These are phyloP conservation scores for Hawksworthiomyces lignivorus DNA, from an alignment of 2,329 filamentous ascomycete genomes.

Conservation along the genomic window DNA sequence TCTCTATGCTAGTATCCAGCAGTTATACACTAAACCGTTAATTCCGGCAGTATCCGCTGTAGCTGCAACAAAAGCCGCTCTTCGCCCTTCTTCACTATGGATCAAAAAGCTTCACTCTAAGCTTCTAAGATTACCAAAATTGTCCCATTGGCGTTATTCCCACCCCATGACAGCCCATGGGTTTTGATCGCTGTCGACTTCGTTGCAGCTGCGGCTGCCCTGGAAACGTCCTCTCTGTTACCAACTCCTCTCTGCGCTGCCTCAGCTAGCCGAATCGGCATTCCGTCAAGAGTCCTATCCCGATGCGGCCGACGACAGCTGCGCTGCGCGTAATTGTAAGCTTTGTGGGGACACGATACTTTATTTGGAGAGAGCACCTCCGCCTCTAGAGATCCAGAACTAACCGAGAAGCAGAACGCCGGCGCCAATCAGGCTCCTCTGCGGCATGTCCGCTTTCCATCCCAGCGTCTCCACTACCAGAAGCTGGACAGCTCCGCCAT, in stretches of 20 bases:
- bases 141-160: background rate
- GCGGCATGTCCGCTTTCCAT: background rate
- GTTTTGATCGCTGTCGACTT: constrained; percentile 3
- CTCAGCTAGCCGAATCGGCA: no score
- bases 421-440: background rate
- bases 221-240: no score
- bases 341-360: no score
- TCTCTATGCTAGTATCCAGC: no score
- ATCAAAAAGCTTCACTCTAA: constrained; percentile 7
- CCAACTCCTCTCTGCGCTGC: background rate
- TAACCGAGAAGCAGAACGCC: no score
- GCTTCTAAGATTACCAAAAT: background rate
- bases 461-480: background rate
- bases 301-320: constrained; percentile 7
- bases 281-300: no score
- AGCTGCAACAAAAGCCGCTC: no score
- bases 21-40: no score
- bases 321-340: constrained; percentile 12
- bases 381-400: no score
- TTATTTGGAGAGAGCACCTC: no score
- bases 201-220: constrained; percentile 13
- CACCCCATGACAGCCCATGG: constrained; percentile 11
- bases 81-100: no score
- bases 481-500: background rate
- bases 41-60: no score